Base-by-base conservation (phyloP, 169 alveolate species). In the Eimeria praecox region DNA sequence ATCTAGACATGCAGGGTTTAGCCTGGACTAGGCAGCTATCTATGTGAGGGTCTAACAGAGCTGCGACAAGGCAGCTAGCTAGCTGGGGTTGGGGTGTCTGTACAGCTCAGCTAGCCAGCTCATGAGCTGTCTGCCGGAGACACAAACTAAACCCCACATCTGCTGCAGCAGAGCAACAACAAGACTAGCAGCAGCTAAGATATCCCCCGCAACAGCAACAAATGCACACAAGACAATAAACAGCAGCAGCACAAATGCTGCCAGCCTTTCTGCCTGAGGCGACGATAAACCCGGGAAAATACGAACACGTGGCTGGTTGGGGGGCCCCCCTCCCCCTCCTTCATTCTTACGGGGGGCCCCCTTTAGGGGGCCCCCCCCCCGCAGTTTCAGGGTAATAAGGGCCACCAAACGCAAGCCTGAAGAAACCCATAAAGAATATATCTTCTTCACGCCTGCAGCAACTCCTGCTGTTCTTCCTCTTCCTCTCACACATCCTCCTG, bases 161-260 rank as follows among this genome's bases (percentile, higher is more conserved):
- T 82, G 90, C 44, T n/a, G 69, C 44, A 52, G 42, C 73, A 82
- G 27, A 3, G 42, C 30, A n/a, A 82, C 42, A 14, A 64, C 8
- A 0, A 82, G 71, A 27, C 6, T 5, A 8, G 44, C 69, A 38
- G 90, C 90, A 82, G n/a, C 90, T 22, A 46, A 35, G 16, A 62
- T 42, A 35, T 92, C 95, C 64, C 62, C 95, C 0, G 95, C 92
- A 59, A 92, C 83, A n/a, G 95, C 90, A 18, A 66, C 82, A 38
- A 78, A 20, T 12, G 95, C 95, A 52, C 92, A 92, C 18, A 77
- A 49, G 49, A 44, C 33, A 10, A 69, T 78, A 44, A 92, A 71
- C 35, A 78, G 54, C 64, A 92, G 91, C 56, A 92, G 83, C 33
- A 40, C 64, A 56, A 49, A 92, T 3, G 95, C 87, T 10, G 91